Evolutionary conservation across 805 yeast species (phyloP).

Genomic region (Candida koratica): DNA sequence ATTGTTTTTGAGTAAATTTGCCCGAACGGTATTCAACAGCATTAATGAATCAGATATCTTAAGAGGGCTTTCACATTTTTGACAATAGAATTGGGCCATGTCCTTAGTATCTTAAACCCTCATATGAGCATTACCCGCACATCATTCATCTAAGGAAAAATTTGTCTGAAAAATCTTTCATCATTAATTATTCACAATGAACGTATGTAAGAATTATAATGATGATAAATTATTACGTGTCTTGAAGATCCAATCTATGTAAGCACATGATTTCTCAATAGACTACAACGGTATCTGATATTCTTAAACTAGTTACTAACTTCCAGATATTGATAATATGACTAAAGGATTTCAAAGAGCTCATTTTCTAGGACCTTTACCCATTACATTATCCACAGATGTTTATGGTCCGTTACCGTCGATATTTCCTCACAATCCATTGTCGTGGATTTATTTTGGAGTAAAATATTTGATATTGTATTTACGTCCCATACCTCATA

Average conservation of each 20-base stretch:
- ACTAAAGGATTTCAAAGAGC: conserved; percentile 20
- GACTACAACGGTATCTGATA: conserved; percentile 98
- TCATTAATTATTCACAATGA: no score
- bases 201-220: conserved; percentile 8
- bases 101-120: conserved; percentile 1
- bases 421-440: conserved; percentile 60
- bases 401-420: conserved; percentile 46
- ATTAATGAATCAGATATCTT: conserved; percentile 52
- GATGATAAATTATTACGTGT: conserved; percentile 20
- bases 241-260: conserved; percentile 39
- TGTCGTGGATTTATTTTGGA: conserved; percentile 54
- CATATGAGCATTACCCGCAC: conserved; percentile 4
- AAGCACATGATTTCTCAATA: conserved; percentile 73
- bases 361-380: conserved; percentile 49
- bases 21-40: conserved; percentile 52
- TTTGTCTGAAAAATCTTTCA: conserved; percentile 2
- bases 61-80: conserved; percentile 58
- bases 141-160: neutral
- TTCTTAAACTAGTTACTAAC: conserved; percentile 11
- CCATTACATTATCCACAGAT: conserved; percentile 42
- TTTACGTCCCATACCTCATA: conserved; percentile 26
- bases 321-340: conserved; percentile 1
- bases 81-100: conserved; percentile 40
- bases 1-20: conserved; percentile 46
- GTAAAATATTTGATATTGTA: conserved; percentile 27